A percentile compares a stretch with the other conserved stretches of the same genome.
Conservation (phyloP, 2,329 filamentous ascomycete species). For the Penicillium hordei region DNA sequence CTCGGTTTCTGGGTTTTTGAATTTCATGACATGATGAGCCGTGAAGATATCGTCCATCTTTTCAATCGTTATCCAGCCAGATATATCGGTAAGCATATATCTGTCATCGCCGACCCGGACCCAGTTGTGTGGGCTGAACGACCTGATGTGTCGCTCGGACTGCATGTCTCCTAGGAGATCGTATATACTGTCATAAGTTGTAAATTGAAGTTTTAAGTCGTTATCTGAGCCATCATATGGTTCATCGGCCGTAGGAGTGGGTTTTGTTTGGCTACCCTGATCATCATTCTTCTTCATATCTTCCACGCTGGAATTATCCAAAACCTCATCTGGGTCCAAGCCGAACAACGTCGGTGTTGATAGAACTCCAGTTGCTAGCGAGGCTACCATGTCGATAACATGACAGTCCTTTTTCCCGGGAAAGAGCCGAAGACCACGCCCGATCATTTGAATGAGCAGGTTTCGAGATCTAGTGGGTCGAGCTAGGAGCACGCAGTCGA, state of each 20-base stretch:
- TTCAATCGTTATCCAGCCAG: constrained; percentile 60
- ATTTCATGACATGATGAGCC: constrained; percentile 36
- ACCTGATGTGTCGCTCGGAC: constrained; percentile 74
- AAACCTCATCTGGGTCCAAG: constrained; percentile 76
- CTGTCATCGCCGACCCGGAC: constrained; percentile 70
- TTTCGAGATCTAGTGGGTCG: constrained; percentile 91
- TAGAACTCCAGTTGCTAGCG: constrained; percentile 77
- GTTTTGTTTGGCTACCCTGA: constrained; percentile 26
- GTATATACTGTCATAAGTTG: constrained; percentile 87
- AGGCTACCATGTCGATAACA: constrained; percentile 93
- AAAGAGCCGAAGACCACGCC: constrained; percentile 82
- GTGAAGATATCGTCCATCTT: constrained; percentile 30
- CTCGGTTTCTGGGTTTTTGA: constrained; percentile 25
- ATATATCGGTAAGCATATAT: constrained; percentile 68
- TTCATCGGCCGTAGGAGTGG: background rate
- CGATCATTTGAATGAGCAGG: constrained; percentile 95
- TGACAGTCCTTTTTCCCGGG: constrained; percentile 84
- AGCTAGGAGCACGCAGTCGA: constrained; percentile 87
- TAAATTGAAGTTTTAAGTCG: constrained; percentile 67
- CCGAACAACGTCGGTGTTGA: constrained; percentile 92
- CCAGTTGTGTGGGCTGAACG: constrained; percentile 76
- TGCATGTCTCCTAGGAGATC: constrained; percentile 83
- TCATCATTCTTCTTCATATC: constrained; percentile 56
- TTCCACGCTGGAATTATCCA: constrained; percentile 64
- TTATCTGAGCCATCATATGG: constrained; percentile 30